phyloP scores from a whole-genome alignment of 139 green algal genomes.

The Chlorella sorokiniana region DNA sequence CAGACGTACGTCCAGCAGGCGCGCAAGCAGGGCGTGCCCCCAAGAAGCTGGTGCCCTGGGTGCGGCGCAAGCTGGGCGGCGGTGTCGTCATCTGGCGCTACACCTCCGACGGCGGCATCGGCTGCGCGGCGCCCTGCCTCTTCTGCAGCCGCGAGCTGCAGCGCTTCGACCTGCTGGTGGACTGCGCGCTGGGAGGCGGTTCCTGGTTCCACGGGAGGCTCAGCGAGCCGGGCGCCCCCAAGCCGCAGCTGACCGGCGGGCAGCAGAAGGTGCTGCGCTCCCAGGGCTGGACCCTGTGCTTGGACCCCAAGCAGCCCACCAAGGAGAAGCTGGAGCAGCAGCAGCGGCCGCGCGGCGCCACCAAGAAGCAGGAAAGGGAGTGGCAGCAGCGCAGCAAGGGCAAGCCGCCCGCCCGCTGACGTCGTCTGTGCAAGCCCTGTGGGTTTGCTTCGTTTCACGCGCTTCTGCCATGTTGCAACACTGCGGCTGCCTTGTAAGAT shows the following conservation, averaged over 20 bases:
- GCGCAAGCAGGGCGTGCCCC: constrained; percentile 48
- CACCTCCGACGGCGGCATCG: constrained; percentile 60
- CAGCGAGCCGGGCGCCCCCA: constrained; percentile 46
- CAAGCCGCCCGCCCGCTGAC: neutral
- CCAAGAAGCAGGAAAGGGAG: neutral
- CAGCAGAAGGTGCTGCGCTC: constrained; percentile 40
- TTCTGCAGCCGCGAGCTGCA: constrained; percentile 59
- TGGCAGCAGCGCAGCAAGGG: neutral
- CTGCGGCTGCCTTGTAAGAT: too few species aligned
- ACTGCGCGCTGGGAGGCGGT: constrained; percentile 42
- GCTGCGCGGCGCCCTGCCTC: constrained; percentile 65
- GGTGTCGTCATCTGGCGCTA: constrained; percentile 57
- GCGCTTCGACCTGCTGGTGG: constrained; percentile 60
- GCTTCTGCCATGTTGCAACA: too few species aligned
- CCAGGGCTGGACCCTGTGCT: constrained; percentile 23
- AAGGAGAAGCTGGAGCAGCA: neutral
- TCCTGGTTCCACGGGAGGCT: constrained; percentile 57
- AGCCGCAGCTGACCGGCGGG: constrained; percentile 46
- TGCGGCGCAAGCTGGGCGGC: constrained; percentile 68
- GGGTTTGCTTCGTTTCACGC: too few species aligned
- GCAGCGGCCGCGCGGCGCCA: neutral
- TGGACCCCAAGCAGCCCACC: neutral
- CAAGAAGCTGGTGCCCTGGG: constrained; percentile 54
- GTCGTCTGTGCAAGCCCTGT: neutral
- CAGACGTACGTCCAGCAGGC: constrained; percentile 47